Evolutionary conservation across 345 rosid genomes (phyloP), one percentile per base, ranked within the genome.

Genomic region (Geranium rotundifolium): DNA sequence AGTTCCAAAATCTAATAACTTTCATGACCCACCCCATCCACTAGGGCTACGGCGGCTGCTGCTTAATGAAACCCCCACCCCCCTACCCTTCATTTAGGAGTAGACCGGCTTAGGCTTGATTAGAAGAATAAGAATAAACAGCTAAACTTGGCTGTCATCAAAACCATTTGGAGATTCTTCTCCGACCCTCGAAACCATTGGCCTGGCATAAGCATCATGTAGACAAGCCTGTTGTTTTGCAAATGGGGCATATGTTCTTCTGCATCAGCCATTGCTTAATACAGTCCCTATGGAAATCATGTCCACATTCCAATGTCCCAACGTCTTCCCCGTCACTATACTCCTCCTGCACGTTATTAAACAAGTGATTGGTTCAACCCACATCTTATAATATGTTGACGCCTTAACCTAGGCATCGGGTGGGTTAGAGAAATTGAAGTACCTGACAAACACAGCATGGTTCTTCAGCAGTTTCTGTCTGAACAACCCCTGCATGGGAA

Each of bases 371-470:
- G 27, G 27, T 23, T 23, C 27, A 23, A 23, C 27, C 27, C 27
- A 2, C 2, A 2, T 23, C 27, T 23, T 23, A 23, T 23, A 23
- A 23, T 23, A 23, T 23, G 27, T 23, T 23, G 27, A 23, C 1
- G 27, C 27, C 27, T 23, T 23, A 23, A 23, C 27, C 27, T 23
- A 23, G 27, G 27, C 27, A 2, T 23, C 27, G 2, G 27, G 27
- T 23, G 27, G 27, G 27, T 23, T 0, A 23, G 27, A 23, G 27
- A 23, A 23, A 23, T 23, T 23, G 1, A 23, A 23, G 27, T 82
- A 88, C 99, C 90, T 85, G 95, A 71, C 97, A 93, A 57, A 93
- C 49, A 71, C 97, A 87, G 68, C 99, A 87, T 27, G 99, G 96
- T 69, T 90, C 99, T 1, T 70, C 72, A 64, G 87, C 98, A 72